Base-by-base conservation (phyloP, 2,329 filamentous ascomycete species). In the Trichothecium sympodiale region DNA sequence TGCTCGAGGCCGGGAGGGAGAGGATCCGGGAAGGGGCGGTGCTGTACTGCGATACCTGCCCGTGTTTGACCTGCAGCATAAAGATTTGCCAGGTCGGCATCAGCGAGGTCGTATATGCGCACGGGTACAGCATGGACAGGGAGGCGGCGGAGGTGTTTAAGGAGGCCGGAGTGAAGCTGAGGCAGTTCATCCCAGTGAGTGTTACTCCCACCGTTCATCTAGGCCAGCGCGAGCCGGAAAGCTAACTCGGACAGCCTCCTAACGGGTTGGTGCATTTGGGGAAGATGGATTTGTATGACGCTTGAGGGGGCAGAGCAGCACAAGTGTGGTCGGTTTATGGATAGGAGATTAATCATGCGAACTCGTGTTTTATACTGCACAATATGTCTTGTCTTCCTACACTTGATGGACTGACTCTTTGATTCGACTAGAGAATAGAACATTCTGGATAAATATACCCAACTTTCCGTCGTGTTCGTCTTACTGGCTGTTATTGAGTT, bases 21-120 rank as follows among this genome's bases (percentile, higher is more conserved):
- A 71, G 91, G 39, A 86, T 98, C 46, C 69, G 85, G 15, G 81
- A 85, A 37, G 83, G 80, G 4, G 76, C 83, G 27, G 83, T 86
- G 34, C 64, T 98, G 17, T 98, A 95, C 61, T 95, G 88, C 59
- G 85, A 95, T 54, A 95, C 88, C 46, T 98, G 91, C 58, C 91
- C 91, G 4, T 98, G 91, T 55, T 66, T 98, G 56, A 98, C 91
- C 3, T 98, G 91, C 60, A 94, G 86, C 50, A 94, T 98, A 65
- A 98, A 98, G 65, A 96, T 98, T 51, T 84, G 86, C 16, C 91
- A 98, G 62, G 86, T 96, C 7, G 91, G 91, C 14, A 94, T 98
- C 45, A 77, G 75, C 29, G 91, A 98, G 65, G 91, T 98, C 12
- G 88, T 42, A 12, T 98, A 94, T 51, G 88, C 78, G 45, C 82